Percentiles rank a stretch among this genome's conserved stretches.
Evolutionary conservation across 257 asterid species (phyloP).

Genomic region (Verbena officinalis): DNA sequence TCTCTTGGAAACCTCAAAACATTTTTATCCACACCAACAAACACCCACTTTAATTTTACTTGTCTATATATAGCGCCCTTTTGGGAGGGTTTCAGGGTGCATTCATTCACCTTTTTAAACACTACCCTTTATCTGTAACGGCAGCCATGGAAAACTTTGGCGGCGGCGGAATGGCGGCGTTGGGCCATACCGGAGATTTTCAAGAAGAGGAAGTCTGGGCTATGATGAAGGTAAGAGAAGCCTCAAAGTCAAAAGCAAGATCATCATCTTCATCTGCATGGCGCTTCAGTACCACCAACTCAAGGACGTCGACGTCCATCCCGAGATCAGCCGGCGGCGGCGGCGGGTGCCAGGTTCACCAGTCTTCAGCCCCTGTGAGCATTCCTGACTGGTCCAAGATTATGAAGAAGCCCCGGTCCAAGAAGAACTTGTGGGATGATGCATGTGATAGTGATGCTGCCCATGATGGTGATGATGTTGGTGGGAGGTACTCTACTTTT

Average conservation of each 20-base stretch:
- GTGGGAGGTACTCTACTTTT: too few species aligned
- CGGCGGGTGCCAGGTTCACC: background rate
- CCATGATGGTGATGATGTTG: constrained; percentile 1
- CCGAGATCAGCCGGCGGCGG: constrained; percentile 20
- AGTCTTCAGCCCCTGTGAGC: constrained; percentile 35
- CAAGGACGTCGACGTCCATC: constrained; percentile 16
- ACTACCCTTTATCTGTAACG: background rate
- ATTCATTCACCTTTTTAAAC: background rate
- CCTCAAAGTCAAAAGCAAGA: constrained; percentile 21
- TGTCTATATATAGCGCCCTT: constrained; percentile 1
- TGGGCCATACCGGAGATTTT: constrained; percentile 25
- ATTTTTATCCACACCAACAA: constrained; percentile 24
- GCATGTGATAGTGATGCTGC: constrained; percentile 13
- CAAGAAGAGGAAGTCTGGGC: constrained; percentile 47
- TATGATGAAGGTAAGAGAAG: constrained; percentile 26
- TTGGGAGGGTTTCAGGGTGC: background rate
- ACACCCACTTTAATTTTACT: too few species aligned
- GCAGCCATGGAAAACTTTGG: constrained; percentile 27
- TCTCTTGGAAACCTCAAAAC: constrained; percentile 22
- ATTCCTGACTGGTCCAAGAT: constrained; percentile 49
- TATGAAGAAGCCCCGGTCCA: constrained; percentile 27
- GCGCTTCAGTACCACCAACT: constrained; percentile 17
- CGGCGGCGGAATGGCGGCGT: constrained; percentile 15
- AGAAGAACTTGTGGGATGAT: constrained; percentile 30
- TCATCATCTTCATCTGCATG: constrained; percentile 32